These are phyloP conservation scores for Karstenula rhodostoma DNA, from an alignment of 2,329 filamentous ascomycete species.

Conservation along the genomic window DNA sequence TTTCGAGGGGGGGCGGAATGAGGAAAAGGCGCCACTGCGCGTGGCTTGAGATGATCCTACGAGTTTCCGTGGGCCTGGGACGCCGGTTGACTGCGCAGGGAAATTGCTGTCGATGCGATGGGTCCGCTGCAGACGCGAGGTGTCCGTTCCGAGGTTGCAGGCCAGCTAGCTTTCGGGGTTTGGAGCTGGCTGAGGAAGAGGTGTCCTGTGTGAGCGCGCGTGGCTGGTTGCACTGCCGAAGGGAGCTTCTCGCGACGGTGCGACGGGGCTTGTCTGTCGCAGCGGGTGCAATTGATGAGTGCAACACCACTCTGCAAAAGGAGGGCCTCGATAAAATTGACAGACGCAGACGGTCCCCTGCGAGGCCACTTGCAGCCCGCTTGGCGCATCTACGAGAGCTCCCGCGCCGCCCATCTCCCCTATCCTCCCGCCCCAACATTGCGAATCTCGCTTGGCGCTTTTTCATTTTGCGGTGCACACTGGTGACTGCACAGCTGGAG, in stretches of 20 bases:
- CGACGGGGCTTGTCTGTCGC: slow-evolving; percentile 2
- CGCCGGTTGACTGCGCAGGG: slow-evolving; percentile 21
- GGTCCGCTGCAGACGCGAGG: slow-evolving; percentile 11
- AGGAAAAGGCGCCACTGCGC: slow-evolving; percentile 25
- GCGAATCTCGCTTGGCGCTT: slow-evolving; percentile 6
- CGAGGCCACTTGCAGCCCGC: slow-evolving; percentile 7
- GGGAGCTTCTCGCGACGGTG: slow-evolving; percentile 9
- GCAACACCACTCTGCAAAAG: slow-evolving; percentile 8
- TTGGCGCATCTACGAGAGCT: slow-evolving; percentile 9
- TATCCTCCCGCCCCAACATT: slow-evolving; percentile 1
- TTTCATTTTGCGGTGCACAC: neutral
- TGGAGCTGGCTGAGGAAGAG: slow-evolving; percentile 4
- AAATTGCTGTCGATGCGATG: slow-evolving; percentile 12
- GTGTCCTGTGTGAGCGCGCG: slow-evolving; percentile 5
- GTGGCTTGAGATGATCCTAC: slow-evolving; percentile 31
- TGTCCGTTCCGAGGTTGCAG: slow-evolving; percentile 20
- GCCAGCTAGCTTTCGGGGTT: slow-evolving; percentile 5
- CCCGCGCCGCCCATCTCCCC: slow-evolving; percentile 5
- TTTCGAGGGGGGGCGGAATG: slow-evolving; percentile 35
- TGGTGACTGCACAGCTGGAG: no score
- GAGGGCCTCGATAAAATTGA: slow-evolving; percentile 11
- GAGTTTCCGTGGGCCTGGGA: slow-evolving; percentile 20
- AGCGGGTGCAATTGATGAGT: slow-evolving; percentile 11
- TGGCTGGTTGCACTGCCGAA: slow-evolving; percentile 12
- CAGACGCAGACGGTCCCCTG: neutral